Percentiles rank a stretch among this genome's conserved stretches.
Evolutionary conservation across 208 protist species (phyloP).

Genomic region (Trypanosoma melophagium): DNA sequence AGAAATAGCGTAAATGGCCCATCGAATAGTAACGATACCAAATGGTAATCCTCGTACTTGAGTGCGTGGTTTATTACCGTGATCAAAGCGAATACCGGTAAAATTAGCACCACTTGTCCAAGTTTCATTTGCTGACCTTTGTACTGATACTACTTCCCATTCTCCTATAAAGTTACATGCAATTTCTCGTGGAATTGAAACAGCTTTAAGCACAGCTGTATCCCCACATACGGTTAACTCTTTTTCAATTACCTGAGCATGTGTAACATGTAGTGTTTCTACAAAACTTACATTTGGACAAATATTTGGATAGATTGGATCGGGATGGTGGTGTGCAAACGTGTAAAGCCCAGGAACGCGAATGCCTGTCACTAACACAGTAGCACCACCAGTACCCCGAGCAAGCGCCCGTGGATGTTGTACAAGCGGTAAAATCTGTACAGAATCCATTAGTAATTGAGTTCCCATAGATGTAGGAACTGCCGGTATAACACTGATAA

Average conservation of each 20-base stretch:
- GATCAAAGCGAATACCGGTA: constrained; percentile 64
- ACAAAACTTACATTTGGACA: constrained; percentile 61
- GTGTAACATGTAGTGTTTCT: constrained; percentile 74
- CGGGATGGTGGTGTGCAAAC: constrained; percentile 50
- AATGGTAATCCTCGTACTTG: constrained; percentile 78
- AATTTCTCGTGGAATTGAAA: constrained; percentile 68
- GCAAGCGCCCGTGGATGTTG: constrained; percentile 46
- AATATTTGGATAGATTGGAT: constrained; percentile 61
- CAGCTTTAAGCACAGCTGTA: constrained; percentile 54
- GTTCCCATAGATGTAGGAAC: constrained; percentile 33
- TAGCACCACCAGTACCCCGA: constrained; percentile 47
- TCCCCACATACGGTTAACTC: constrained; percentile 75
- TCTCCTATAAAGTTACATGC: constrained; percentile 57
- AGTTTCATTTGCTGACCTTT: constrained; percentile 53
- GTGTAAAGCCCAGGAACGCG: constrained; percentile 75
- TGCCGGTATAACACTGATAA: constrained; percentile 39
- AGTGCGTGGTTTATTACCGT: constrained; percentile 41
- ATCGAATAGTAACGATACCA: constrained; percentile 81
- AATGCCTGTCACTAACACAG: constrained; percentile 57
- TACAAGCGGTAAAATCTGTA: constrained; percentile 44
- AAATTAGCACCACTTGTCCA: constrained; percentile 58
- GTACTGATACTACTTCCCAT: constrained; percentile 84
- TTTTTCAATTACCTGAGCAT: constrained; percentile 59
- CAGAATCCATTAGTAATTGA: constrained; percentile 42
- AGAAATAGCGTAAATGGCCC: constrained; percentile 64